A percentile compares a stretch with the other conserved stretches of the same genome.
Conservation (phyloP, 2,329 filamentous ascomycete species). For the Curvularia hawaiiensis region DNA sequence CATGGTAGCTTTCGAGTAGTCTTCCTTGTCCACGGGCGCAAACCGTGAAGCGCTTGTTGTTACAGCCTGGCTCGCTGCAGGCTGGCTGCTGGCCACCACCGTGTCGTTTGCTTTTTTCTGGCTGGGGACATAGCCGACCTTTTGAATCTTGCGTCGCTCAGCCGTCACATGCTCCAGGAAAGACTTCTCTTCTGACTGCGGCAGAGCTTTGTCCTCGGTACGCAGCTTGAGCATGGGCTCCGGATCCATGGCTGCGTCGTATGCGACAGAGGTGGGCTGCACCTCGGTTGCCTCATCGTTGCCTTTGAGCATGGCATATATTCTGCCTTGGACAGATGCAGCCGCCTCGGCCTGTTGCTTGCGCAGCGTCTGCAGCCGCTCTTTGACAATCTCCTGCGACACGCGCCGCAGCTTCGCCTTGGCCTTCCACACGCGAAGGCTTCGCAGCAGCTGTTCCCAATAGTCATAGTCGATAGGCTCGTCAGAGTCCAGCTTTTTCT, state of each 20-base stretch:
- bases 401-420: conserved; percentile 82
- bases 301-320: conserved; percentile 53
- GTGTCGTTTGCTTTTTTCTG: conserved; percentile 50
- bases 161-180: conserved; percentile 63
- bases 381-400: conserved; percentile 74
- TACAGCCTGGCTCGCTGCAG: conserved; percentile 50
- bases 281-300: conserved; percentile 7
- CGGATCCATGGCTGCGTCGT: conserved; percentile 61
- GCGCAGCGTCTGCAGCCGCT: conserved; percentile 68
- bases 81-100: conserved; percentile 30
- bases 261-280: conserved; percentile 22
- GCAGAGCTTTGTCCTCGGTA: conserved; percentile 66
- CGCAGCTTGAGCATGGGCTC: conserved; percentile 69
- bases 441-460: conserved; percentile 91
- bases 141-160: conserved; percentile 65
- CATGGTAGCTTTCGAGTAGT: conserved; percentile 85
- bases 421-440: conserved; percentile 87
- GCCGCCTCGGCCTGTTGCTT: conserved; percentile 73
- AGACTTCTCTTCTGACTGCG: conserved; percentile 61
- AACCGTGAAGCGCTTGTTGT: conserved; percentile 69
- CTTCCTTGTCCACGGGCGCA: conserved; percentile 70
- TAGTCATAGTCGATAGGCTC: conserved; percentile 96
- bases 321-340: conserved; percentile 57
- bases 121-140: conserved; percentile 71
- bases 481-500: conserved; percentile 81